These are phyloP conservation scores for Cystobasidium pallidum DNA, from an alignment of 1,284 basidiomycete species.

Conservation along the genomic window DNA sequence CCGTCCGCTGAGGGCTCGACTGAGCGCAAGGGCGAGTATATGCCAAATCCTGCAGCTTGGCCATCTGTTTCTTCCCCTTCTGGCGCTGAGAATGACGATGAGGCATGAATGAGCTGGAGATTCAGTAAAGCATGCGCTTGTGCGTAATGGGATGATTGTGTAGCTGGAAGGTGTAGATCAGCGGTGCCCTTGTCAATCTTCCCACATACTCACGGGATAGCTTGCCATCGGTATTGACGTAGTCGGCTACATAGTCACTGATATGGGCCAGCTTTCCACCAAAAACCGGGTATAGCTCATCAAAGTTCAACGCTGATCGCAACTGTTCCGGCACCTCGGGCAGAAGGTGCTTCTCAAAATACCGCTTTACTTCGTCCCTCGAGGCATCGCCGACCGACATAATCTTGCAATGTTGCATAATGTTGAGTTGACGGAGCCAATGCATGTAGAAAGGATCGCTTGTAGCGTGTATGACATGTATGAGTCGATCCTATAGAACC, in stretches of 20 bases:
- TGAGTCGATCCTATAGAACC: constrained; percentile 62
- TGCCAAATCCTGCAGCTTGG: constrained; percentile 46
- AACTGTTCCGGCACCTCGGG: constrained; percentile 67
- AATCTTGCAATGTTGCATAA: constrained; percentile 60
- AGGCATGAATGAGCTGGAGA: constrained; percentile 52
- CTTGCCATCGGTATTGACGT: constrained; percentile 58
- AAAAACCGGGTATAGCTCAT: constrained; percentile 71
- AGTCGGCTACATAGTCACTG: constrained; percentile 74
- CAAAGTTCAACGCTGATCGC: constrained; percentile 65
- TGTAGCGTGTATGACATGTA: constrained; percentile 79
- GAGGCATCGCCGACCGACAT: constrained; percentile 76
- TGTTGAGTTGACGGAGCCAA: constrained; percentile 50
- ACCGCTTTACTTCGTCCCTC: constrained; percentile 68
- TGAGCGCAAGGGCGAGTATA: constrained; percentile 62
- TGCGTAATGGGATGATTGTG: constrained; percentile 50
- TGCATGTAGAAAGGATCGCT: constrained; percentile 80
- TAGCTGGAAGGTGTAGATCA: constrained; percentile 61
- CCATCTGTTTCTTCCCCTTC: constrained; percentile 33
- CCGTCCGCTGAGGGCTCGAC: constrained; percentile 57
- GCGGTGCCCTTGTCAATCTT: constrained; percentile 59
- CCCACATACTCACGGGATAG: constrained; percentile 29
- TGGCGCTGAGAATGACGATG: constrained; percentile 35
- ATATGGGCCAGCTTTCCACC: constrained; percentile 80
- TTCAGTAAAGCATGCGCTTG: constrained; percentile 53
- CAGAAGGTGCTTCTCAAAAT: constrained; percentile 67